These are phyloP conservation scores for Ascoidea tarda DNA, from an alignment of 805 yeast species.

Conservation along the genomic window DNA sequence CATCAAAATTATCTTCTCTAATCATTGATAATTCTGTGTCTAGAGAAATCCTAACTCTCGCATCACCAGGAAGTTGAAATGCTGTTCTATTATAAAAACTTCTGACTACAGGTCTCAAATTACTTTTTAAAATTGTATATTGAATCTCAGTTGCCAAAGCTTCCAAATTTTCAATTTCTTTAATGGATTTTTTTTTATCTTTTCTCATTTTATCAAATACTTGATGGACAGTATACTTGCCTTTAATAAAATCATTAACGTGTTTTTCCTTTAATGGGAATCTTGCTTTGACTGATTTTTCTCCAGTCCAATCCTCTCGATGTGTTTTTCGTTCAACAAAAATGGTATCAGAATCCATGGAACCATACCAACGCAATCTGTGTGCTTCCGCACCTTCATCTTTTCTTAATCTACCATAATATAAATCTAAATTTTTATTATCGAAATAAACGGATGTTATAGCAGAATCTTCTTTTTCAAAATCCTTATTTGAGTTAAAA, in stretches of 20 bases:
- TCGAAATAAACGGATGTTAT: constrained; percentile 96
- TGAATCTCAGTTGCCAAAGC: constrained; percentile 89
- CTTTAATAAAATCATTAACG: constrained; percentile 72
- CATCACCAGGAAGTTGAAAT: constrained; percentile 98
- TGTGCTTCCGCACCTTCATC: constrained; percentile 99
- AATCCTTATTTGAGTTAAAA: constrained; percentile 92
- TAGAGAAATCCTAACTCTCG: constrained; percentile 94
- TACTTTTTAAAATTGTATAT: constrained; percentile 72
- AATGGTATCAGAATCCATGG: constrained; percentile 83
- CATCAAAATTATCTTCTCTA: constrained; percentile 95
- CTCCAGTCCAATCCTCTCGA: constrained; percentile 99
- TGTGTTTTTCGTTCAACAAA: constrained; percentile 97
- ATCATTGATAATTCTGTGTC: constrained; percentile 97
- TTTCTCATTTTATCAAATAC: constrained; percentile 86
- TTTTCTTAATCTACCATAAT: constrained; percentile 87
- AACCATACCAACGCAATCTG: constrained; percentile 98
- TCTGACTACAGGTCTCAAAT: constrained; percentile 86
- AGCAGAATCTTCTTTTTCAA: constrained; percentile 88
- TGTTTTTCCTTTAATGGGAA: constrained; percentile 85
- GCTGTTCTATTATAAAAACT: constrained; percentile 97
- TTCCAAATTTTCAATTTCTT: constrained; percentile 87
- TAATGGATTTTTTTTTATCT: constrained; percentile 76
- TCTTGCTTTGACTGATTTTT: constrained; percentile 96
- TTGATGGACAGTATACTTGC: constrained; percentile 75
- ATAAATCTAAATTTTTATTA: constrained; percentile 76